Conservation (phyloP, 768 basidiomycete species). For the Daedaleopsis nitida region DNA sequence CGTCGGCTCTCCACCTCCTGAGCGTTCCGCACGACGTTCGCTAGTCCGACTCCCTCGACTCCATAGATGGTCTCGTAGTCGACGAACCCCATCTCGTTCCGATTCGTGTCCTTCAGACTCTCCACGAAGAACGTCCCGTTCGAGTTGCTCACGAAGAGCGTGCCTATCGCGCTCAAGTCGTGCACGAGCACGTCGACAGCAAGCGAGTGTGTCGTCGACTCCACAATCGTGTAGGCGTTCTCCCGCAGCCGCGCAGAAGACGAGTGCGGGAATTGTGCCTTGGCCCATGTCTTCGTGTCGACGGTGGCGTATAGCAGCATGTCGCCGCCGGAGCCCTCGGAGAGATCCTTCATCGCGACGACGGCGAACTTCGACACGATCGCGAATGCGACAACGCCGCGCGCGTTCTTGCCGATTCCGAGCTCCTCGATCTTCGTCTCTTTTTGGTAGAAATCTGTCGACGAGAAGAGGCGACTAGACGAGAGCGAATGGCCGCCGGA, state of each 20-base stretch:
- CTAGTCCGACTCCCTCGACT: slow-evolving; percentile 87
- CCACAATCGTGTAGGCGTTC: slow-evolving; percentile 95
- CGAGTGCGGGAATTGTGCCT: slow-evolving; percentile 91
- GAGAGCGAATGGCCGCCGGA: slow-evolving; percentile 48
- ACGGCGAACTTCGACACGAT: slow-evolving; percentile 93
- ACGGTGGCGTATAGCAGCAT: slow-evolving; percentile 87
- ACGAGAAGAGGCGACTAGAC: slow-evolving; percentile 77
- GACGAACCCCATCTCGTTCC: slow-evolving; percentile 86
- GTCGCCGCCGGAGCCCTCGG: slow-evolving; percentile 56
- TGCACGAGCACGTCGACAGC: slow-evolving; percentile 91
- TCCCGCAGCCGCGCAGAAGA: slow-evolving; percentile 76
- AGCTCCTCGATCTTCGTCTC: slow-evolving; percentile 77
- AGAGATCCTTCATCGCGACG: slow-evolving; percentile 79
- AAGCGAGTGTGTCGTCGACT: slow-evolving; percentile 90
- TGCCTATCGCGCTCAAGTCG: slow-evolving; percentile 69
- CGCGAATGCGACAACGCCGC: slow-evolving; percentile 90
- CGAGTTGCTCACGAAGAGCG: slow-evolving; percentile 93
- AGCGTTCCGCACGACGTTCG: slow-evolving; percentile 84
- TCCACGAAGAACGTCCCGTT: slow-evolving; percentile 96
- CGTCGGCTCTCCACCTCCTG: slow-evolving; percentile 77
- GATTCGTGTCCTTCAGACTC: slow-evolving; percentile 88
- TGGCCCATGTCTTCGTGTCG: slow-evolving; percentile 83
- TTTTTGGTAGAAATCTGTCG: slow-evolving; percentile 78
- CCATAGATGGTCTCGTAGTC: slow-evolving; percentile 91
- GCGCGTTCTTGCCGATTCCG: slow-evolving; percentile 81